Evolutionary conservation across 2,329 filamentous ascomycete genomes (phyloP).

Genomic region (Pseudogymnoascus sp.): DNA sequence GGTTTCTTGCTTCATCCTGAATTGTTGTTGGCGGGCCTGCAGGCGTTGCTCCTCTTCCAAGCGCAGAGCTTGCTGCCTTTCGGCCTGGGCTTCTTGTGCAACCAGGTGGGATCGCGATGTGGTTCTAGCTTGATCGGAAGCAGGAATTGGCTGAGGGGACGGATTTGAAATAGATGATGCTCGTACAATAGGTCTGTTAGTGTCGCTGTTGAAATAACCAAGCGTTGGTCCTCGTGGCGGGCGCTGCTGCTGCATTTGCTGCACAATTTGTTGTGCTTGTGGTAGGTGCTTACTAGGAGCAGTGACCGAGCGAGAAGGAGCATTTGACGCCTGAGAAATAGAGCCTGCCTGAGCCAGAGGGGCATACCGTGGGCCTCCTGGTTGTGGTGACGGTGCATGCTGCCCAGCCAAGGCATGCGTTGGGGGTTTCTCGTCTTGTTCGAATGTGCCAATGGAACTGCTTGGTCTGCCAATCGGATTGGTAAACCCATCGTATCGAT

Average conservation of each 20-base stretch:
- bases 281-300: slow-evolving; percentile 22
- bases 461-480: neutral
- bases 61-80: slow-evolving; percentile 22
- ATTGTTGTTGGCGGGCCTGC: slow-evolving; percentile 20
- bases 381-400: slow-evolving; percentile 23
- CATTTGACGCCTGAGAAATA: slow-evolving; percentile 20
- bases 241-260: slow-evolving; percentile 14
- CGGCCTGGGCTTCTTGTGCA: slow-evolving; percentile 24
- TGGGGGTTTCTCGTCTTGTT: neutral
- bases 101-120: slow-evolving; percentile 22
- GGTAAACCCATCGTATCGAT: neutral
- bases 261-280: slow-evolving; percentile 11
- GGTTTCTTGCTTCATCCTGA: slow-evolving; percentile 27
- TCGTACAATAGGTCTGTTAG: slow-evolving; percentile 2
- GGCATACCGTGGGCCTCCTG: slow-evolving; percentile 20
- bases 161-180: slow-evolving; percentile 10
- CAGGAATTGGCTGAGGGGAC: slow-evolving; percentile 12
- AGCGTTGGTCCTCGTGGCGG: slow-evolving; percentile 21
- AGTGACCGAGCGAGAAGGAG: slow-evolving; percentile 19
- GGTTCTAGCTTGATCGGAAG: slow-evolving; percentile 14
- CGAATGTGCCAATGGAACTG: slow-evolving; percentile 6
- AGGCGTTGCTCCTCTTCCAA: slow-evolving; percentile 14
- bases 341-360: slow-evolving; percentile 27
- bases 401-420: slow-evolving; percentile 14
- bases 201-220: slow-evolving; percentile 22